Percentiles rank a stretch among this genome's conserved stretches.
Conservation (phyloP, 2,329 filamentous ascomycete species). For the Pezicula carpinea region DNA sequence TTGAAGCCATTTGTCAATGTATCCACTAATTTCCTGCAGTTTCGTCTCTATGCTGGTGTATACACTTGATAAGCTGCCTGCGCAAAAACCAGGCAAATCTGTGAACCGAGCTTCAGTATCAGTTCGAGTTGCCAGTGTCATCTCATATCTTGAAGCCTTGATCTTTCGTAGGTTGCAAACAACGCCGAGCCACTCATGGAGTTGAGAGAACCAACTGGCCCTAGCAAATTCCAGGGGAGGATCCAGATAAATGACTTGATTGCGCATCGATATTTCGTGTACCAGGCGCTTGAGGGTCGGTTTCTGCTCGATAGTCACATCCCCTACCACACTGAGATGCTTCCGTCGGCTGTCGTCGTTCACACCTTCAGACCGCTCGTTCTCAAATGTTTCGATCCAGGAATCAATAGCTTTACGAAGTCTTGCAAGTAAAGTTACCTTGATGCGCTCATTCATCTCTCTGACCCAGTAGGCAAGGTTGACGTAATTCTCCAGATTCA, state of each 20-base stretch:
- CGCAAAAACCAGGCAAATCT: constrained; percentile 78
- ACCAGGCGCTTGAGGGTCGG: constrained; percentile 70
- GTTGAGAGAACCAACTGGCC: constrained; percentile 87
- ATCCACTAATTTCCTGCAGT: constrained; percentile 71
- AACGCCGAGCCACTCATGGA: constrained; percentile 90
- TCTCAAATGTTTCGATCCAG: constrained; percentile 85
- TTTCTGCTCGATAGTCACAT: constrained; percentile 41
- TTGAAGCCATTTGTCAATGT: constrained; percentile 97
- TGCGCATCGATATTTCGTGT: constrained; percentile 95
- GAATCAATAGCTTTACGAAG: constrained; percentile 77
- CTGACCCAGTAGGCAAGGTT: constrained; percentile 90
- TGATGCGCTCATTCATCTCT: constrained; percentile 80
- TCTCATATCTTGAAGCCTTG: constrained; percentile 92
- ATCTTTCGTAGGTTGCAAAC: constrained; percentile 92
- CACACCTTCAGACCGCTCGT: constrained; percentile 38
- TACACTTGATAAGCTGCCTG: constrained; percentile 71
- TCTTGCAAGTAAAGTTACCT: constrained; percentile 72
- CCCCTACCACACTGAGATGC: constrained; percentile 37
- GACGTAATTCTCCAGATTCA: constrained; percentile 93
- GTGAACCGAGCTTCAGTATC: constrained; percentile 71
- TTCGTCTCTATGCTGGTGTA: constrained; percentile 83
- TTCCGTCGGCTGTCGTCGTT: constrained; percentile 49
- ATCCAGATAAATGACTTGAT: constrained; percentile 95
- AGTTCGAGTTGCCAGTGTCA: constrained; percentile 67
- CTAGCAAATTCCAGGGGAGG: constrained; percentile 88